These are phyloP conservation scores for Saururus chinensis DNA, from an alignment of 164 flowering plant genomes.

Conservation along the genomic window DNA sequence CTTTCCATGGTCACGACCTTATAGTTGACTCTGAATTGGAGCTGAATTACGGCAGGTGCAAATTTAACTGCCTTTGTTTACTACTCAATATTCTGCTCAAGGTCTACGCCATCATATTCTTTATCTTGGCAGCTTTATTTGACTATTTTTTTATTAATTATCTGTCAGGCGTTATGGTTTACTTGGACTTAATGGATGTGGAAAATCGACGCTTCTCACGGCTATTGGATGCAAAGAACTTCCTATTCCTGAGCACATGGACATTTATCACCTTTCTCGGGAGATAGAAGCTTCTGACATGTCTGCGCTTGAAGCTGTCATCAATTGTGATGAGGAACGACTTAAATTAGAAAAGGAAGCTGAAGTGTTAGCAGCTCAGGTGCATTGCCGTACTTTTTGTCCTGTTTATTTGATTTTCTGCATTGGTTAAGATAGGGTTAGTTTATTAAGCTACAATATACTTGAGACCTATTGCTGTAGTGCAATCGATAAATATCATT, in stretches of 20 bases:
- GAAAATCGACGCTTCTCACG: conserved; percentile 86
- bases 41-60: conserved; percentile 84
- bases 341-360: conserved; percentile 76
- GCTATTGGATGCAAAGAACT: conserved; percentile 83
- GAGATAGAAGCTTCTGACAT: conserved; percentile 98
- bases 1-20: conserved; percentile 96
- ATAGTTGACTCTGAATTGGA: conserved; percentile 89
- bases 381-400: conserved; percentile 11
- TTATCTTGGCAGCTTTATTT: neutral
- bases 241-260: conserved; percentile 98
- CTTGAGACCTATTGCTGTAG: too few species aligned
- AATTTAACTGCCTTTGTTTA: neutral
- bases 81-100: neutral
- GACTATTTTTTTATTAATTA: neutral
- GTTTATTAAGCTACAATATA: too few species aligned
- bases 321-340: conserved; percentile 90
- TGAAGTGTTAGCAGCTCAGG: conserved; percentile 67
- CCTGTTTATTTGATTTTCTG: too few species aligned
- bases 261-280: conserved; percentile 70
- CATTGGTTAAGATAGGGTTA: too few species aligned
- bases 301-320: conserved; percentile 87
- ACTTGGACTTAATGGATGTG: conserved; percentile 96
- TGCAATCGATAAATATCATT: too few species aligned
- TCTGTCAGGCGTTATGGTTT: conserved; percentile 77
- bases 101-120: neutral